Base-by-base conservation (phyloP, 208 protist species). In the Crithidia fasciculata region DNA sequence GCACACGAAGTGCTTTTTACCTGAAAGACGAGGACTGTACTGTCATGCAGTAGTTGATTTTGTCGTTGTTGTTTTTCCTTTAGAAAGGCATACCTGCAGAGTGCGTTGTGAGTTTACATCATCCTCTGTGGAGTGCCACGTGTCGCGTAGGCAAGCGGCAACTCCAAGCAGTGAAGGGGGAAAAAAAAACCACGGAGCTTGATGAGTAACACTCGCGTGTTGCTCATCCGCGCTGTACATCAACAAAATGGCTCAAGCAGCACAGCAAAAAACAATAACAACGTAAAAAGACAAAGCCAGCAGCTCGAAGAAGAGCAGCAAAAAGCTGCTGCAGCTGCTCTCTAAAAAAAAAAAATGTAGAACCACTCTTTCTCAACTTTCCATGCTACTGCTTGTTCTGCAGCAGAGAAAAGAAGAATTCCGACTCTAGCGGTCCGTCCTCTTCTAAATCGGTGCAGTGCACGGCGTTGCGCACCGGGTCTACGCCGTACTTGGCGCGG, bases 371-470 rank as follows among this genome's bases (percentile, higher is more conserved):
- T 28, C 28, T 28, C 28, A 28, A 28, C 28, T 28, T 28, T 28
- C 28, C 28, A 39, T 3, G 5, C 45, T 61, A 70, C 19, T 55
- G 74, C 41, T 93, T 93, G 74, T 95, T 95, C 66, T 94, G 90
- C 19, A 97, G 39, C 5, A 97, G 83, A 4, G 90, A 93, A 68
- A 97, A 97, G 79, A 97, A 97, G 62, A 97, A 97, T 69, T 97
- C 94, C 7, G 94, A 96, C 74, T 99, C 98, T 2, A 99, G 80
- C 18, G 91, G 83, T 7, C 95, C 98, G 76, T 99, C 98, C 72
- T 99, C 97, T 50, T 96, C 89, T 44, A 99, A 80, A 78, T 99
- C 98, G 19, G 97, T 99, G 82, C 95, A 98, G 72, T 99, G 98
- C 10, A 99, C 89, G 5, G 86, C 92, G 69, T 98, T 98, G 39